These are phyloP conservation scores for Anisodus tanguticus DNA, from an alignment of 257 asterid species.

Conservation along the genomic window DNA sequence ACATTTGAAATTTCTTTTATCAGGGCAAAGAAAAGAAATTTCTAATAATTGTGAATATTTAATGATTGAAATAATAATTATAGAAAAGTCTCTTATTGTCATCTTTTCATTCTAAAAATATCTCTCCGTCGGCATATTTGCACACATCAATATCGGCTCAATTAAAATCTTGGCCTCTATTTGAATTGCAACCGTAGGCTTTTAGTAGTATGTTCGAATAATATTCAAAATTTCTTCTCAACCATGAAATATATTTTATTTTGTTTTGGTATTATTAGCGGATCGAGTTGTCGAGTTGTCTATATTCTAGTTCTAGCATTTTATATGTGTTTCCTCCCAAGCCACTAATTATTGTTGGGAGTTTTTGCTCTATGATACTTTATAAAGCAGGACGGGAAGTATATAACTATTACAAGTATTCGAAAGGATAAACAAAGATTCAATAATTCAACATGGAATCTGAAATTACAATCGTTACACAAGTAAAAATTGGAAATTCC, in stretches of 20 bases:
- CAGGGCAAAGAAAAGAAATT: neutral
- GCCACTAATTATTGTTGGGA: neutral
- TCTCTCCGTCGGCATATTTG: neutral
- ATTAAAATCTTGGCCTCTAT: neutral
- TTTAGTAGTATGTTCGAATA: neutral
- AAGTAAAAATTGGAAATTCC: too few species aligned
- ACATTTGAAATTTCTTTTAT: neutral
- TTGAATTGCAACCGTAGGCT: neutral
- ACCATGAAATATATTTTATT: neutral
- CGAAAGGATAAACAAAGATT: too few species aligned
- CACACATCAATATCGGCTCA: neutral
- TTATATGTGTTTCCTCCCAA: constrained; percentile 23
- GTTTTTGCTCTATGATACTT: too few species aligned
- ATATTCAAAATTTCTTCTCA: constrained; percentile 1
- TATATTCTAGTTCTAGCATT: neutral
- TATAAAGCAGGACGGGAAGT: too few species aligned
- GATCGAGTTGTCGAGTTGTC: constrained; percentile 8
- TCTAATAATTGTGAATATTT: neutral
- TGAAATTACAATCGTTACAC: too few species aligned
- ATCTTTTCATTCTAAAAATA: neutral
- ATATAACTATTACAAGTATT: too few species aligned
- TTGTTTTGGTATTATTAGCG: constrained; percentile 1
- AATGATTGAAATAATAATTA: neutral
- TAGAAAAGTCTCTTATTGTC: neutral
- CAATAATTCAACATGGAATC: too few species aligned